phyloP scores from a whole-genome alignment of 441 rosid species.

The Macaranga tanarius region DNA sequence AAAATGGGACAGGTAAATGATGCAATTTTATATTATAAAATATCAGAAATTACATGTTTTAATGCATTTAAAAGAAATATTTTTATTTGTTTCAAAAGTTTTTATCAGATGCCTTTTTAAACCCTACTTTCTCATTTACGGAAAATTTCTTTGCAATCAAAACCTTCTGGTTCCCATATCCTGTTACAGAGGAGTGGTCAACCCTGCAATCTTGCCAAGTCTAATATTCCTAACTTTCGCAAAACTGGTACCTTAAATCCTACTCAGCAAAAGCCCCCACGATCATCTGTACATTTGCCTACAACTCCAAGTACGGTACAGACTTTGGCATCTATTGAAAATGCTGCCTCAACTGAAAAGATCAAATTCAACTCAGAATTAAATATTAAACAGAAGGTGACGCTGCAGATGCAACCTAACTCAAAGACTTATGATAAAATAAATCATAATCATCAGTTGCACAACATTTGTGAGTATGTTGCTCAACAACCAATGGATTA shows the following conservation, averaged over 20 bases:
- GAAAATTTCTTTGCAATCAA: conserved; percentile 54
- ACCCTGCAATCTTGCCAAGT: conserved; percentile 29
- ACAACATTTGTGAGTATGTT: conserved; percentile 27
- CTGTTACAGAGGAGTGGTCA: conserved; percentile 39
- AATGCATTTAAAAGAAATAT: neutral
- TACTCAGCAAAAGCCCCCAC: conserved; percentile 34
- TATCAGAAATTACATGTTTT: neutral
- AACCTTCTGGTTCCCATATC: conserved; percentile 42
- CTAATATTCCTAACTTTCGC: conserved; percentile 35
- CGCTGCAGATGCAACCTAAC: conserved; percentile 24
- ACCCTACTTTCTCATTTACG: conserved; percentile 1
- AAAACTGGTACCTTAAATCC: conserved; percentile 36
- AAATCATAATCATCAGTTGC: conserved; percentile 34
- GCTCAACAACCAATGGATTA: conserved; percentile 24
- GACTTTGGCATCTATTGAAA: conserved; percentile 32
- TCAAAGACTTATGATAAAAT: conserved; percentile 24
- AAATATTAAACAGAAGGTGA: conserved; percentile 28
- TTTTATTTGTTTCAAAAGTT: neutral
- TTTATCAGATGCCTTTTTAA: neutral
- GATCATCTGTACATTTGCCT: conserved; percentile 25
- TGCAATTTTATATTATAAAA: neutral
- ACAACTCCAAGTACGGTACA: conserved; percentile 25
- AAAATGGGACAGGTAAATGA: too few relatives aligned
- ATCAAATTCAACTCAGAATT: conserved; percentile 27
- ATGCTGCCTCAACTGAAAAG: conserved; percentile 33